Evolutionary conservation across 192 early-diverging fungal genomes (phyloP), one percentile per base, ranked within the genome.

Genomic region (Backusella mclennaniae): DNA sequence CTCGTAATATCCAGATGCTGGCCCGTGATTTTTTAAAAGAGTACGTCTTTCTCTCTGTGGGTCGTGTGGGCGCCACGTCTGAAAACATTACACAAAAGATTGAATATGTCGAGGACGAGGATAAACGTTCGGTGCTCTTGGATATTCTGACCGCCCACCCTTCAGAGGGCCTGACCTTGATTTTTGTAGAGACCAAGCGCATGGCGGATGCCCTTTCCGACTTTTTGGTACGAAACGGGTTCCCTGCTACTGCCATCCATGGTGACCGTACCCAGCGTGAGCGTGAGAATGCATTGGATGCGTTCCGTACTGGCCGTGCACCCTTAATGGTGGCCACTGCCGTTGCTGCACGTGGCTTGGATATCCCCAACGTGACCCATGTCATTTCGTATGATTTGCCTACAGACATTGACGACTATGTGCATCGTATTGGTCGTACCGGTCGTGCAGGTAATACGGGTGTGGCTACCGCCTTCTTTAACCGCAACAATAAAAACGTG

Each of bases 381-480:
- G 97, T 98, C 39, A 88, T 99, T 85, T 96, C 95, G 84, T 98
- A 93, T 84, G 98, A 99, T 75, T 88, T 99, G 77, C 96, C 98
- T 33, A 95, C 91, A 9, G 97, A 98, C 77, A 92, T 95, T 77
- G 96, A 99, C 77, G 98, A 99, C 82, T 98, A 96, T 87, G 96
- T 98, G n/a, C 97, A 98, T 87, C 93, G 97, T 81, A 96, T 97
- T 78, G 97, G 97, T 79, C 95, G 97, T 92, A 98, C 97, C 52
- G 97, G 94, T 76, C 94, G 97, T 89, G 97, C 96, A 71, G 96
- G 96, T 76, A 98, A 97, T 88, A 91, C 89, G 35, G 97, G 96
- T 74, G 85, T 90, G 31, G 94, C 96, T 67, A 98, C 96, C 7
- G 94, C 95, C 52, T 98, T 98, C 91, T 98, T 98, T 85, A 96